A percentile compares a stretch with the other conserved stretches of the same genome.
phyloP scores from a whole-genome alignment of 495 filamentous ascomycete species.

The Cercophora sp. region DNA sequence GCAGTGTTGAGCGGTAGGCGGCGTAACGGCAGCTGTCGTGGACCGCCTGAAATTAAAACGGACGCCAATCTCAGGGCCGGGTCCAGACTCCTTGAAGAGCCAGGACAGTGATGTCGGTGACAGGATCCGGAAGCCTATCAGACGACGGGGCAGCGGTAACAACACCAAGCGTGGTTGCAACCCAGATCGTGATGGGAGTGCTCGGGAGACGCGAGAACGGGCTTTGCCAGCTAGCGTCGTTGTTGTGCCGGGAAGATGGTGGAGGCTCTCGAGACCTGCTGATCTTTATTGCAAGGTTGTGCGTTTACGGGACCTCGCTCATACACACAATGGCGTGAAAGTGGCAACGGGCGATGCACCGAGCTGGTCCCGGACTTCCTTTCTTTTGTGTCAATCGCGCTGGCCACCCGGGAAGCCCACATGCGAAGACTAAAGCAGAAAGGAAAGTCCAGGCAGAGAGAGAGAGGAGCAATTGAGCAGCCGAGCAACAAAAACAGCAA shows the following conservation, averaged over 20 bases:
- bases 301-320: background rate
- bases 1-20: background rate
- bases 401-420: background rate
- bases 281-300: constrained; percentile 11
- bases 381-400: background rate
- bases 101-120: background rate
- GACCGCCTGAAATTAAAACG: constrained; percentile 5
- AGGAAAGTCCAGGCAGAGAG: too few relatives aligned
- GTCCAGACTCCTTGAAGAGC: constrained; percentile 11
- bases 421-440: background rate
- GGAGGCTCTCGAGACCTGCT: constrained; percentile 9
- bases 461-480: too few relatives aligned
- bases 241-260: background rate
- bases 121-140: constrained; percentile 9
- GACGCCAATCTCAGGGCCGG: background rate
- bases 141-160: background rate
- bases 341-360: constrained; percentile 1
- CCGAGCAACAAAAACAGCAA: too few relatives aligned
- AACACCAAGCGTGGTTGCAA: background rate
- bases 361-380: background rate
- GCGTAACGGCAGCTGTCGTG: constrained; percentile 3
- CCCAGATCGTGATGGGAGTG: background rate
- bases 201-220: background rate
- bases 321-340: constrained; percentile 7
- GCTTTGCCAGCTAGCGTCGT: background rate